A percentile compares a stretch with the other conserved stretches of the same genome.
Evolutionary conservation across 306 rosid species (phyloP).

Genomic region (Cucurbita maxima): DNA sequence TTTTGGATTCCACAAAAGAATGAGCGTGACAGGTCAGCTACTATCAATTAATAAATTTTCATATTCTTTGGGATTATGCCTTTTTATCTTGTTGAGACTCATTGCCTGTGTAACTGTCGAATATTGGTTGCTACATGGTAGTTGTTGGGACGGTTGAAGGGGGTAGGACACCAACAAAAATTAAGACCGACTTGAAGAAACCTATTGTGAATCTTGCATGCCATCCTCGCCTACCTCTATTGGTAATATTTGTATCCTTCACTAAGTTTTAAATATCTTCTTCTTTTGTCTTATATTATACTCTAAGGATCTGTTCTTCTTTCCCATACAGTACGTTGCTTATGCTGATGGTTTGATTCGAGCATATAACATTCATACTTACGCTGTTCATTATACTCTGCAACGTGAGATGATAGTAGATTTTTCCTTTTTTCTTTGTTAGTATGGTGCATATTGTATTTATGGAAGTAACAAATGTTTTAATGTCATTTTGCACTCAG

Average conservation of each 20-base stretch:
- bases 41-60: neutral
- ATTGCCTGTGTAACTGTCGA: constrained; percentile 11
- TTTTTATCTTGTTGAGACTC: neutral
- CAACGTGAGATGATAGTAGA: constrained; percentile 52
- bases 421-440: constrained; percentile 9
- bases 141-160: constrained; percentile 99
- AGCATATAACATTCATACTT: constrained; percentile 84
- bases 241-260: constrained; percentile 33
- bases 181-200: constrained; percentile 92
- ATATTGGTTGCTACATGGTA: constrained; percentile 28
- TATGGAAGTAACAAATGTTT: constrained; percentile 1
- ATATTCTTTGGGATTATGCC: neutral
- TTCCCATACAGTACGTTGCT: constrained; percentile 63
- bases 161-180: constrained; percentile 86
- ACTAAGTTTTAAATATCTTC: neutral
- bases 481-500: constrained; percentile 26
- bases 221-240: constrained; percentile 93
- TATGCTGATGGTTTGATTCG: constrained; percentile 94
- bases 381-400: constrained; percentile 87
- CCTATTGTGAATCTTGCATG: constrained; percentile 94
- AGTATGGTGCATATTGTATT: neutral
- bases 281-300: constrained; percentile 7
- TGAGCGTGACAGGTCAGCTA: constrained; percentile 85
- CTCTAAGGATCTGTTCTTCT: constrained; percentile 13
- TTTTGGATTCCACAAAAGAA: constrained; percentile 80